Evolutionary conservation across 2,329 filamentous ascomycete genomes (phyloP).

Genomic region (Cercospora sp.): DNA sequence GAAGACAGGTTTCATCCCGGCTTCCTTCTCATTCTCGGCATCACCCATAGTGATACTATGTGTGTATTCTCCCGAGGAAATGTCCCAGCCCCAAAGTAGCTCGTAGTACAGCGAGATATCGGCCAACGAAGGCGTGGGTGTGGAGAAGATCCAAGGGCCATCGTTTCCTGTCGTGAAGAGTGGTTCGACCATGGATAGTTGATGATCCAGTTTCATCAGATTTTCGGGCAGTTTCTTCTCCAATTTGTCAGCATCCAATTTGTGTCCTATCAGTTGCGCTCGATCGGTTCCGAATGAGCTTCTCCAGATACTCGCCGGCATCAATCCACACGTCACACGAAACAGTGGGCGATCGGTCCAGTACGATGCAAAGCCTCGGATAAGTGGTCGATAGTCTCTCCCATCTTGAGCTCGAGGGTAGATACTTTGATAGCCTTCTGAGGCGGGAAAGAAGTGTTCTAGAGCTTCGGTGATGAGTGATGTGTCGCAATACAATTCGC

Average conservation of each 20-base stretch:
- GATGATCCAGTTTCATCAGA: slow-evolving; percentile 41
- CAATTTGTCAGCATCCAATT: slow-evolving; percentile 41
- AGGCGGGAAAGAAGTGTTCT: slow-evolving; percentile 35
- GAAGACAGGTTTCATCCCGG: slow-evolving; percentile 35
- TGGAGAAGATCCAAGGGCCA: slow-evolving; percentile 41
- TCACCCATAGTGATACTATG: slow-evolving; percentile 42
- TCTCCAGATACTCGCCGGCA: slow-evolving; percentile 44
- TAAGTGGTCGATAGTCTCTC: slow-evolving; percentile 40
- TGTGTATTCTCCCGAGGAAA: slow-evolving; percentile 40
- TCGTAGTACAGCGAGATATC: slow-evolving; percentile 45
- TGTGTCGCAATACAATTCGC: slow-evolving; percentile 40
- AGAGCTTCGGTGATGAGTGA: slow-evolving; percentile 38
- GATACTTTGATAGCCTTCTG: slow-evolving; percentile 39
- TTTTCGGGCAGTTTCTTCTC: slow-evolving; percentile 44
- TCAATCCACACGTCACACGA: slow-evolving; percentile 44
- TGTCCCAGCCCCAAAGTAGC: slow-evolving; percentile 43
- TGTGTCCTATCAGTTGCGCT: slow-evolving; percentile 43
- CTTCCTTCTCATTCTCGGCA: slow-evolving; percentile 33
- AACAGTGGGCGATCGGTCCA: slow-evolving; percentile 46
- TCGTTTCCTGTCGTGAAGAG: slow-evolving; percentile 31
- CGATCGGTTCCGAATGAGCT: slow-evolving; percentile 44
- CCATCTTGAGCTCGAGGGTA: slow-evolving; percentile 39
- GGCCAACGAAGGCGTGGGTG: slow-evolving; percentile 38
- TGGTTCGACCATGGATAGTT: slow-evolving; percentile 43
- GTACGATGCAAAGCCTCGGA: slow-evolving; percentile 44